phyloP scores from a whole-genome alignment of 192 early-diverging fungal genomes.

The Hyaloraphidium curvatum region DNA sequence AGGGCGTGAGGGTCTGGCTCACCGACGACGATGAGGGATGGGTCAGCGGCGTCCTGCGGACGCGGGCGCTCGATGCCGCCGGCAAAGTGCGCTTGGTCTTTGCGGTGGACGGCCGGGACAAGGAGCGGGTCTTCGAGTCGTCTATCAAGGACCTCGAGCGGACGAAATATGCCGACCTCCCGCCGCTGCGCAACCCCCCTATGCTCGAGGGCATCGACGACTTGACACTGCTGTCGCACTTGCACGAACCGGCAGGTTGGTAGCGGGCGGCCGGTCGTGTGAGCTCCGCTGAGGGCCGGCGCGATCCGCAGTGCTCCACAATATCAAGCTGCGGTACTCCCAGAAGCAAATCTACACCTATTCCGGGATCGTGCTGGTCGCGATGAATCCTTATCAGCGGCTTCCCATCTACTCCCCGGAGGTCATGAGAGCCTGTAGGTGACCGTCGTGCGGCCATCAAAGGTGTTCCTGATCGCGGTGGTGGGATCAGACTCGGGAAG shows the following conservation, averaged over 20 bases:
- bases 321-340: constrained; percentile 69
- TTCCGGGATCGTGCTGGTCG: constrained; percentile 95
- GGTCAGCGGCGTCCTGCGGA: neutral
- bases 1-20: neutral
- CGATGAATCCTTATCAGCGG: constrained; percentile 83
- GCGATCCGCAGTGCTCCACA: constrained; percentile 55
- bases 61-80: neutral
- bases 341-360: constrained; percentile 97
- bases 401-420: constrained; percentile 81
- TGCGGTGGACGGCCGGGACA: too few species aligned
- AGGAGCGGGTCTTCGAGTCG: too few species aligned
- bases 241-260: constrained; percentile 70
- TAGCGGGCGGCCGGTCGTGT: neutral
- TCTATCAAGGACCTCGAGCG: too few species aligned
- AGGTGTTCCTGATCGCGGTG: too few species aligned
- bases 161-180: constrained; percentile 49
- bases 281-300: neutral
- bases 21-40: neutral
- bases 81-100: too few species aligned
- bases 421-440: constrained; percentile 35
- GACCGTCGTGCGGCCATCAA: too few species aligned
- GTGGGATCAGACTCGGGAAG: constrained; percentile 88
- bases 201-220: constrained; percentile 75
- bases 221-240: constrained; percentile 79
- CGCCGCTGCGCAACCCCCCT: constrained; percentile 86